A percentile compares a stretch with the other conserved stretches of the same genome.
These are phyloP conservation scores for Leishmania major DNA, from an alignment of 208 protist genomes.

Conservation along the genomic window DNA sequence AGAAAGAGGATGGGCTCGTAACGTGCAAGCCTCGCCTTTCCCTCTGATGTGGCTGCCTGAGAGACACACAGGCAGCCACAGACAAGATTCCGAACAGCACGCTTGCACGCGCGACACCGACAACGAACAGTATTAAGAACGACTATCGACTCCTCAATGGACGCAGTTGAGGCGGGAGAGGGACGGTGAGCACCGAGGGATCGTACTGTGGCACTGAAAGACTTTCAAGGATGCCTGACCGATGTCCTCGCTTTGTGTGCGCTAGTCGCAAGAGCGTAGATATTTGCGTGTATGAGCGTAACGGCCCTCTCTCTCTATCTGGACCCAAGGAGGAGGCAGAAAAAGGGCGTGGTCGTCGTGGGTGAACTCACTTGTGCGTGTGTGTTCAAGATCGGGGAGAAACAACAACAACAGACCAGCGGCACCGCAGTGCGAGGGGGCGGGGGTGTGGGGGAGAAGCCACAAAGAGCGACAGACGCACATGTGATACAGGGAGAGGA, in stretches of 20 bases:
- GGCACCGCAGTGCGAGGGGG: not conserved
- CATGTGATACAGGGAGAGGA: not conserved
- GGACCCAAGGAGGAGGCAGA: not conserved
- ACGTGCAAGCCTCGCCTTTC: not conserved
- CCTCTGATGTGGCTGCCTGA: not conserved
- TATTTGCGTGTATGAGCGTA: not conserved
- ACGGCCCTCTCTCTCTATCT: not conserved
- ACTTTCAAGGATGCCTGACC: not conserved
- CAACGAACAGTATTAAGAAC: not conserved
- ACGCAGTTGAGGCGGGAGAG: not conserved
- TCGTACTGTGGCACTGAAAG: not conserved
- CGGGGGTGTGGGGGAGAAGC: not conserved
- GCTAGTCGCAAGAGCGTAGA: conserved; percentile 3
- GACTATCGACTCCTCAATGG: not conserved
- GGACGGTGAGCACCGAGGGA: not conserved
- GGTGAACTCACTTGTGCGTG: not conserved
- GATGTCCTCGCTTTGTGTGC: not conserved
- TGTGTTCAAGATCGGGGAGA: not conserved
- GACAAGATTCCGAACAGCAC: not conserved
- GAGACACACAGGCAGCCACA: not conserved
- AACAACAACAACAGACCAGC: not conserved
- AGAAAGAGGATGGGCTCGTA: not conserved
- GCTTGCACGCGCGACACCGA: not conserved
- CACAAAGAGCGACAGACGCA: not conserved
- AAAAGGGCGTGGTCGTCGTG: not conserved